Conservation (phyloP, 1,284 basidiomycete species). For the Microbotryum saponariae region DNA sequence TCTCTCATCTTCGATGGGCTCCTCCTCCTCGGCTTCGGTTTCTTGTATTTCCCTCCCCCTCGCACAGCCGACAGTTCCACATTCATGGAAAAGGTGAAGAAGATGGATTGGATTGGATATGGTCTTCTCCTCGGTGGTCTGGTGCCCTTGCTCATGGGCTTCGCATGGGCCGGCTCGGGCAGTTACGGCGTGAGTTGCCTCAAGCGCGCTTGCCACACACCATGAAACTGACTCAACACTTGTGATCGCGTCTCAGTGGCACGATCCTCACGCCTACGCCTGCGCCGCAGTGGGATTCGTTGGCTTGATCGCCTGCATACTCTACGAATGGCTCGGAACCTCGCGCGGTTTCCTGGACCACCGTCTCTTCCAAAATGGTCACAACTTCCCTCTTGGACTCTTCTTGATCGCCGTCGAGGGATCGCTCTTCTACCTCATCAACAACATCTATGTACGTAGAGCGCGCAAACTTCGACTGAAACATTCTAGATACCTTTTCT, state of each 20-base stretch:
- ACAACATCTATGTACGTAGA: slow-evolving; percentile 12
- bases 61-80: slow-evolving; percentile 1
- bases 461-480: too few relatives aligned
- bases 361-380: slow-evolving; percentile 13
- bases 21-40: slow-evolving; percentile 5
- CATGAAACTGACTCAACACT: not conserved
- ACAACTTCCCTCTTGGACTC: slow-evolving; percentile 16
- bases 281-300: slow-evolving; percentile 10
- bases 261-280: slow-evolving; percentile 5
- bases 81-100: not conserved
- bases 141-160: slow-evolving; percentile 14
- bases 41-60: slow-evolving; percentile 14
- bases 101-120: slow-evolving; percentile 12
- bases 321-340: slow-evolving; percentile 20
- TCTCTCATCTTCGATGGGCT: slow-evolving; percentile 4
- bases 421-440: slow-evolving; percentile 17
- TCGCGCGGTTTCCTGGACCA: slow-evolving; percentile 19
- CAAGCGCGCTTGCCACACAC: too few relatives aligned
- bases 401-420: slow-evolving; percentile 18
- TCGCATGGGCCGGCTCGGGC: slow-evolving; percentile 2
- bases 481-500: too few relatives aligned
- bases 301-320: slow-evolving; percentile 3
- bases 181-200: too few relatives aligned
- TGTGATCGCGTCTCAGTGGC: slow-evolving; percentile 1
- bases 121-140: slow-evolving; percentile 6